Evolutionary conservation across 2,329 filamentous ascomycete genomes (phyloP).

Genomic region (Dothidotthia symphoricarpi): DNA sequence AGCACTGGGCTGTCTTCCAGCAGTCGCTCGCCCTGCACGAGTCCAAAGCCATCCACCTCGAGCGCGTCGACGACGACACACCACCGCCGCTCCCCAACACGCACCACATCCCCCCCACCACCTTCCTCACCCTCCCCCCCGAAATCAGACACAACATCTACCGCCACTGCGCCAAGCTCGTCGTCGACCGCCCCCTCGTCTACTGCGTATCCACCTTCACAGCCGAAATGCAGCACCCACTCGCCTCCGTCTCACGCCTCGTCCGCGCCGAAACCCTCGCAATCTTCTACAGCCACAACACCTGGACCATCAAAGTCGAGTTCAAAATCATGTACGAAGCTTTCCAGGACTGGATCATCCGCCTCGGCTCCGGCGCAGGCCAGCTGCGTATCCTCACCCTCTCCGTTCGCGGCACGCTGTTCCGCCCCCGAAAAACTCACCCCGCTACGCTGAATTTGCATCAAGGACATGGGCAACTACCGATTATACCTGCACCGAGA

Average conservation of each 20-base stretch:
- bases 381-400: constrained; percentile 34
- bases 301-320: constrained; percentile 42
- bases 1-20: constrained; percentile 22
- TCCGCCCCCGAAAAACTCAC: constrained; percentile 33
- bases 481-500: constrained; percentile 11
- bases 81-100: constrained; percentile 1
- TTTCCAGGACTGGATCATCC: constrained; percentile 42
- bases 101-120: constrained; percentile 14
- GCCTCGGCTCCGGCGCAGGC: constrained; percentile 33
- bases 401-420: constrained; percentile 34
- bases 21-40: constrained; percentile 9
- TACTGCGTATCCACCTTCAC: constrained; percentile 44
- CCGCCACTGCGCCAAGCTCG: constrained; percentile 37
- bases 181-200: constrained; percentile 38
- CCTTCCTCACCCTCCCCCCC: constrained; percentile 38
- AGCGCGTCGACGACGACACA: constrained; percentile 2
- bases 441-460: constrained; percentile 19
- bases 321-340: constrained; percentile 43
- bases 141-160: constrained; percentile 42
- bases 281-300: constrained; percentile 44
- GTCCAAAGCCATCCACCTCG: constrained; percentile 12
- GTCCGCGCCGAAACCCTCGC: constrained; percentile 40
- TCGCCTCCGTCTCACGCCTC: constrained; percentile 37
- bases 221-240: constrained; percentile 39
- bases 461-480: too few relatives aligned